Evolutionary conservation across 1,284 basidiomycete genomes (phyloP), one percentile per base, ranked within the genome.

Genomic region (Ceratobasidium sp.): DNA sequence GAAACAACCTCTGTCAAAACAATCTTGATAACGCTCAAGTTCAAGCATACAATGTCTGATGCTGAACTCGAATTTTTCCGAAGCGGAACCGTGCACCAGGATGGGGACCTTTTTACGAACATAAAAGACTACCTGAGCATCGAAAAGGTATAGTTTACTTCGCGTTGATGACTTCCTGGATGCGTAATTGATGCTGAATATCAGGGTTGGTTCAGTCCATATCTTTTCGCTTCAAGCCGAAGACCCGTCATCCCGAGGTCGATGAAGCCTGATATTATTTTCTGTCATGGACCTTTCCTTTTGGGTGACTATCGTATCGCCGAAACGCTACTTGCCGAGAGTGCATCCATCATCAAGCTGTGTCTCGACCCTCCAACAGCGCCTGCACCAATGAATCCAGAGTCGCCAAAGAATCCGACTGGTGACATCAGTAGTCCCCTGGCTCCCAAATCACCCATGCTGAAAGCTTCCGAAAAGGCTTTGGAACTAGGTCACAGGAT

Each of bases 241-340:
- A 76, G 85, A 62, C 81, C 85, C 25, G 30, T 66, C n/a, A 49
- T 68, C 25, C 85, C 84, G 0, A 79, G 86, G 42, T 80, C 80
- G 13, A 84, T 87, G 81, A 86, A 81, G 74, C 85, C 86, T 27
- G 87, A 87, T 75, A 76, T 87, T 7, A 76, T 87, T n/a, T 87
- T 87, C 73, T 87, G 84, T 71, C 85, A 87, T 74, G 84, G 84
- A 0, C 86, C 85, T 3, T 87, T 87, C 77, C 77, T 87, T 49
- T 47, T 30, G n/a, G 72, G 73, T 9, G 73, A 73, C 49, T 73
- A 72, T 39, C 56, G 69, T 21, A 70, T 73, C 42, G 72, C 72
- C 41, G 68, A 71, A 54, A 73, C 72, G 42, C 77, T 88, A 21
- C 77, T 87, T 25, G 75, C 77, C 7, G 82, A 87, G 75, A 85